Base-by-base conservation (phyloP, 129 eudicot species). In the Scalesia atractyloides region DNA sequence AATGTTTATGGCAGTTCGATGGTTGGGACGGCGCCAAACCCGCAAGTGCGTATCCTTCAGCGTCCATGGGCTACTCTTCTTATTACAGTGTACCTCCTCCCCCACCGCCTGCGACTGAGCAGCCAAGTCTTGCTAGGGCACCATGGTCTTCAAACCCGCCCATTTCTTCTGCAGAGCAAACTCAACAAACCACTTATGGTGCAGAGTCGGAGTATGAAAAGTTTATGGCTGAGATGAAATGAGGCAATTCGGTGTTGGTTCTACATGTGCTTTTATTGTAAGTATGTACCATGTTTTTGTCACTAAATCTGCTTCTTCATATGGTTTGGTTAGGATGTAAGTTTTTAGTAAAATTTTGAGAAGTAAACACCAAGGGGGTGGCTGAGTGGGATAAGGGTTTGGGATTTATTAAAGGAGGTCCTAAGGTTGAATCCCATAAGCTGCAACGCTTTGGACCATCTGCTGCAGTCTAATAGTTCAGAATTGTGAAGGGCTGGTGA, bases 191-290 rank as follows among this genome's bases (percentile, higher is more conserved):
- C 64, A 46, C 86, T 53, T 72, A 82, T 36, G 89, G 87, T 16
- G 56, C 86, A 22, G 97, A 92, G 51, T 43, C 87, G 0, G 97
- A 92, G 80, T 92, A 89, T 76, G 97, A 89, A 57, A 89, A 86
- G 88, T 92, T 92, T 82, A 89, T 92, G 96, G 89, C 97, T 41
- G 97, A 92, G 82, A 82, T 88, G 91, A 86, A 86, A 82, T 84
- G 80, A 83, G 19, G 76, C 61, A 9, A 57, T 30, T 10, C 64
- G 50, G 22, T 58, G 79, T 56, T 30, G 39, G 57, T 26, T 37
- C 59, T 41, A 22, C 36, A 33, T 49, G 56, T 57, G 51, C 66
- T 73, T 52, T 1, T 67, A 50, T 64, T 78, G 86, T 70, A 77
- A 84, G 86, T 83, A 48, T 69, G 73, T 76, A 63, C 46, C 70